phyloP scores from a whole-genome alignment of 2,329 filamentous ascomycete genomes.

The Aspergillus ruber region DNA sequence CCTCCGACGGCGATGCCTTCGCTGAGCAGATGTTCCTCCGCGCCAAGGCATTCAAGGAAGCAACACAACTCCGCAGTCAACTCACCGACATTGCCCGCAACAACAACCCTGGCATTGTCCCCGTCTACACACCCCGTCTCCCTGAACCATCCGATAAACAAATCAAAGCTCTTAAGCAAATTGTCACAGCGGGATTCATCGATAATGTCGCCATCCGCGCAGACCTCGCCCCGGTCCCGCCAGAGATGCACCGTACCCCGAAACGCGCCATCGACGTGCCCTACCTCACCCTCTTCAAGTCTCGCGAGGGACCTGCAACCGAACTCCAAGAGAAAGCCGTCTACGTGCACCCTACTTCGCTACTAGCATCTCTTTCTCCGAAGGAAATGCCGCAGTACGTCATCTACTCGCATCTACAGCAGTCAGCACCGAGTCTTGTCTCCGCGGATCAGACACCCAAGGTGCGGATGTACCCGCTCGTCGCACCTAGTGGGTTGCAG shows the following conservation, averaged over 20 bases:
- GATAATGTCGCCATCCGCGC: slow-evolving; percentile 91
- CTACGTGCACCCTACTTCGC: slow-evolving; percentile 80
- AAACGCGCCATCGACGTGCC: slow-evolving; percentile 86
- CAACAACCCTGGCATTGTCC: slow-evolving; percentile 54
- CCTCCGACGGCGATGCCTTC: slow-evolving; percentile 61
- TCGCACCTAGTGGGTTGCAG: slow-evolving; percentile 68
- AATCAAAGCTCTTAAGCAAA: slow-evolving; percentile 77
- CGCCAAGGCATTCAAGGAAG: slow-evolving; percentile 79
- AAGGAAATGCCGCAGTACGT: slow-evolving; percentile 80
- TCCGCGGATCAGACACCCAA: slow-evolving; percentile 54
- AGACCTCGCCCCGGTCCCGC: slow-evolving; percentile 71
- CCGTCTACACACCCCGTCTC: slow-evolving; percentile 44
- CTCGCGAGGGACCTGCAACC: slow-evolving; percentile 35
- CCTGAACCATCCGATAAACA: slow-evolving; percentile 59
- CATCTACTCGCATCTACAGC: slow-evolving; percentile 80
- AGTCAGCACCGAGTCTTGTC: slow-evolving; percentile 49
- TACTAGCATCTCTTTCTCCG: slow-evolving; percentile 62
- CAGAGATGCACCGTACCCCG: slow-evolving; percentile 61
- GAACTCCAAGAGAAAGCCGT: slow-evolving; percentile 59
- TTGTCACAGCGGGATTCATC: slow-evolving; percentile 85
- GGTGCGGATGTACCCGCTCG: slow-evolving; percentile 83
- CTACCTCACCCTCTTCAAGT: slow-evolving; percentile 80
- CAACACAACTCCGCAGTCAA: slow-evolving; percentile 73
- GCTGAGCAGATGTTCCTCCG: slow-evolving; percentile 79
- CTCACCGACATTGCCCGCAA: slow-evolving; percentile 72